Percentiles rank a stretch among this genome's conserved stretches.
These are phyloP conservation scores for Coemansia sp. DNA, from an alignment of 192 early-diverging fungal genomes.

Conservation along the genomic window DNA sequence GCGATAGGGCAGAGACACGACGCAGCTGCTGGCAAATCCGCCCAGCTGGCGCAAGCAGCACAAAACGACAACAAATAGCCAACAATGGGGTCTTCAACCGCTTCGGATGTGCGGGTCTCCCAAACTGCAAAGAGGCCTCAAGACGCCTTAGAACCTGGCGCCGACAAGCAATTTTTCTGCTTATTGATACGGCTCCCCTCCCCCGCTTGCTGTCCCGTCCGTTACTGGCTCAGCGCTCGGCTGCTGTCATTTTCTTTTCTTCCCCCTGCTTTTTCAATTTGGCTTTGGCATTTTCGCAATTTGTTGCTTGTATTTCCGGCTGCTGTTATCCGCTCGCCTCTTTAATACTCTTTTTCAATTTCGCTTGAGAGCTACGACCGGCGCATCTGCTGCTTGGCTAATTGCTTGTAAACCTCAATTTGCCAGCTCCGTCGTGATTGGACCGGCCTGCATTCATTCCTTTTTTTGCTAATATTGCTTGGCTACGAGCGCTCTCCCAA, in stretches of 20 bases:
- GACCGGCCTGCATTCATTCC: background rate
- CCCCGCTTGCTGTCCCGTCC: background rate
- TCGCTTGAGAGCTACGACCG: background rate
- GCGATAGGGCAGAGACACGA: no score
- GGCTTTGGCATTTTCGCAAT: constrained; percentile 6
- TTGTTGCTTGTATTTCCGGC: background rate
- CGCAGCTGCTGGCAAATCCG: background rate
- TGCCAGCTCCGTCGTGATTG: background rate
- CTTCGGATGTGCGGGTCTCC: constrained; percentile 1
- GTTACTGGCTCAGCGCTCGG: constrained; percentile 2
- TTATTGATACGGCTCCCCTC: background rate
- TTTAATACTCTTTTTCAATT: background rate
- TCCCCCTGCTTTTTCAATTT: constrained; percentile 1
- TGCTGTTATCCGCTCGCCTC: background rate
- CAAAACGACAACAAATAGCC: constrained; percentile 3
- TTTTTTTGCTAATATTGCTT: background rate
- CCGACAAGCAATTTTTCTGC: background rate
- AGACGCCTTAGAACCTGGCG: background rate
- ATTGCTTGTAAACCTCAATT: background rate
- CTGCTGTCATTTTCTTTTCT: background rate
- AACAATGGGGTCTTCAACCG: constrained; percentile 2
- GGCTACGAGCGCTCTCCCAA: background rate
- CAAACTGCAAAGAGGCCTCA: constrained; percentile 3
- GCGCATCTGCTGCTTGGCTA: background rate
- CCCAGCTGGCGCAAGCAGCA: background rate